Evolutionary conservation across 176 grass and related monocot species (phyloP), one percentile per base, ranked within the genome.

Genomic region (Stipa capillata): DNA sequence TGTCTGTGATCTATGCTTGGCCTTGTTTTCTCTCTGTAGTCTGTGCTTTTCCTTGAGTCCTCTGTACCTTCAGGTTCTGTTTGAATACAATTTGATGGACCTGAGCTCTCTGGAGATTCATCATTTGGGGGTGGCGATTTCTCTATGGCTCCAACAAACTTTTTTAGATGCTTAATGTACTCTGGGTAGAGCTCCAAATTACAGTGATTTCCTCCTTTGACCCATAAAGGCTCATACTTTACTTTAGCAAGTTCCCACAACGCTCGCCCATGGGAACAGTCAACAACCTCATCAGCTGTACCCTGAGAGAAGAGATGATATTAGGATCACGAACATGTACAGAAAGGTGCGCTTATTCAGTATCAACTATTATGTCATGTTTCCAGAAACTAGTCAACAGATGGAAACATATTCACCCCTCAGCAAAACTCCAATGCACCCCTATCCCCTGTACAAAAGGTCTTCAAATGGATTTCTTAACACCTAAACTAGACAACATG

Each of bases 181-280:
- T 95, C 92, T 39, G 92, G 88, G 44, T 95, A 95, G 1, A 99
- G 84, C 62, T 99, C 96, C 48, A 99, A 82, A 78, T 99, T 93
- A 68, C 96, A 99, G 76, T 99, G 96, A 32, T 93, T 94, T 23
- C 96, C 96, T 56, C 88, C 96, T 80, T 93, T 95, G 66, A 99
- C 83, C 96, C 96, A 99, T 3, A 99, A 79, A 74, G 96, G 96
- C 37, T 99, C 96, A 61, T 95, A 99, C 78, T 99, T 99, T 73
- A 95, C 96, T 84, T 95, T 89, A n/a, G 92, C 88, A 14, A 85
- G 90, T 64, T 99, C 96, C 88, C 90, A 99, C 35, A 99, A 74
- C 73, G 85, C 73, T 86, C 91, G 89, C 37, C 96, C 96, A 81
- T 99, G 96, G 25, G 88, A 89, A 35, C 92, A 95, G 74, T 99